phyloP scores from a whole-genome alignment of 2,329 filamentous ascomycete species.

The Myrmaecium sp. region DNA sequence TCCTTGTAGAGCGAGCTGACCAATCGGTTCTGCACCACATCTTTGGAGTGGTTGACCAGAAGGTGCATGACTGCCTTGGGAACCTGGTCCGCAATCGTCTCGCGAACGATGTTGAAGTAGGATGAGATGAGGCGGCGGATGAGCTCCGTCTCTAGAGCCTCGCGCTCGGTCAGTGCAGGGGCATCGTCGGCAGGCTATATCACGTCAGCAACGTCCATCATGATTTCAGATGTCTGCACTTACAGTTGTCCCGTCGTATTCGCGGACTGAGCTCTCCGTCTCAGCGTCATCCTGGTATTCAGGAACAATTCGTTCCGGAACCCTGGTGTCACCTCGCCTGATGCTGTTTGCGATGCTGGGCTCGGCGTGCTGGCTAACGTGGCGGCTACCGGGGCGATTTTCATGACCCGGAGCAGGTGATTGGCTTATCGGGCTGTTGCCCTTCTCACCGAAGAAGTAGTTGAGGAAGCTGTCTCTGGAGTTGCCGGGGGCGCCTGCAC shows the following conservation, averaged over 20 bases:
- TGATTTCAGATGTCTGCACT: constrained; percentile 19
- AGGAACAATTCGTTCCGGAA: constrained; percentile 23
- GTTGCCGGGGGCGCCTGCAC: no score
- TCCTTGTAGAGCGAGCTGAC: constrained; percentile 95
- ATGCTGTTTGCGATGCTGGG: constrained; percentile 73
- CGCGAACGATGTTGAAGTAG: constrained; percentile 97
- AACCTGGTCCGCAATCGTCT: constrained; percentile 96
- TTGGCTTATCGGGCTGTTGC: constrained; percentile 30
- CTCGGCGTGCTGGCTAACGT: constrained; percentile 64
- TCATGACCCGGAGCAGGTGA: constrained; percentile 25
- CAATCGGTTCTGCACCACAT: constrained; percentile 90
- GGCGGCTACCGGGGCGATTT: constrained; percentile 34
- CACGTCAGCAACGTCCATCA: no score
- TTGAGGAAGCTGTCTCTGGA: constrained; percentile 86
- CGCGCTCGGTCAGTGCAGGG: constrained; percentile 81
- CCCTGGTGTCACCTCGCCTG: constrained; percentile 47
- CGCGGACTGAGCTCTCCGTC: constrained; percentile 17
- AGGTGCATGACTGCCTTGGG: constrained; percentile 99
- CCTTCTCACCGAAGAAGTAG: constrained; percentile 98
- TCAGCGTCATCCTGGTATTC: constrained; percentile 24
- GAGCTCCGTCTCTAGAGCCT: constrained; percentile 92
- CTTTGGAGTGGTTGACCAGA: constrained; percentile 94
- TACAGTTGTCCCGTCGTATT: constrained; percentile 41
- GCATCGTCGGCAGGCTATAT: constrained; percentile 38
- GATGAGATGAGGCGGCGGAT: constrained; percentile 93